Evolutionary conservation across 176 grass and related monocot genomes (phyloP).

Genomic region (Zea mays): DNA sequence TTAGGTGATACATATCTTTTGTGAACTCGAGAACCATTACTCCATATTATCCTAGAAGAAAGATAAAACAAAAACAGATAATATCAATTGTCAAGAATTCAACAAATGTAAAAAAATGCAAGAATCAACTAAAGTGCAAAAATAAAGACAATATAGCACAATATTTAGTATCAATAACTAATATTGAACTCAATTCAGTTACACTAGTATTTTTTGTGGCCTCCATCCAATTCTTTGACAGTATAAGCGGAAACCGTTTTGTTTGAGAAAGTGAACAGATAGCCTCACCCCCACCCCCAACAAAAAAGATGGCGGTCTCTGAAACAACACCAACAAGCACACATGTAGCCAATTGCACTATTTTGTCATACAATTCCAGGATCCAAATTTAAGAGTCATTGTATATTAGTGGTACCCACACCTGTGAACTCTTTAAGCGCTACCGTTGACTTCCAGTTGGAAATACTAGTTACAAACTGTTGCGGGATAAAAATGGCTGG

Average conservation of each 20-base stretch:
- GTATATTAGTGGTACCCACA: background rate
- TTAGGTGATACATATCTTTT: constrained; percentile 79
- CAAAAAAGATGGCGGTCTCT: background rate
- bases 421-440: constrained; percentile 5
- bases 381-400: background rate
- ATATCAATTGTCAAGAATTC: background rate
- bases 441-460: background rate
- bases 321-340: background rate
- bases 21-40: constrained; percentile 75
- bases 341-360: background rate
- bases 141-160: background rate
- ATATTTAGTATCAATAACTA: background rate
- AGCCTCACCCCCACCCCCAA: too few species aligned
- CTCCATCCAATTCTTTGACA: background rate
- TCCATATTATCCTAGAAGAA: constrained; percentile 87
- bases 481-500: background rate
- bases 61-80: constrained; percentile 23
- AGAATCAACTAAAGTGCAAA: constrained; percentile 23
- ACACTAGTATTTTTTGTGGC: background rate
- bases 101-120: constrained; percentile 16
- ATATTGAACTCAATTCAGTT: background rate
- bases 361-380: background rate
- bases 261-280: constrained; percentile 4
- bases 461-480: background rate
- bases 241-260: background rate